Evolutionary conservation across 768 basidiomycete genomes (phyloP), one percentile per base, ranked within the genome.

Genomic region (Boletus edulis): DNA sequence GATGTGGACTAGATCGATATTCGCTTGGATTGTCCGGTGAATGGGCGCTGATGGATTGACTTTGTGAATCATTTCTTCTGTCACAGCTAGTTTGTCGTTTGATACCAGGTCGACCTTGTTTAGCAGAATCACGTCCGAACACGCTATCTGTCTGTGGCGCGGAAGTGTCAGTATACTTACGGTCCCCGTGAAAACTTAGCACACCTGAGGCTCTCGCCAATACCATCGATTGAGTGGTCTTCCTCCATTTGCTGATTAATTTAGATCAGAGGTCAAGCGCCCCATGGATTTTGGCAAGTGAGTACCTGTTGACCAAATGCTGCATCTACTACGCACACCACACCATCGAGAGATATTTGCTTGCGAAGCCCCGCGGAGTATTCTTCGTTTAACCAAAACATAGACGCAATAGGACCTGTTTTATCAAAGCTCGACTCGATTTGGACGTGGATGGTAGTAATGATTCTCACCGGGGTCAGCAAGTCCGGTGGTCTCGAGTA

Each of bases 401-500:
- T 84, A 0, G 87, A 83, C 0, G 91, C 91, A 51, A 93, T 93
- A 3, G 90, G 89, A n/a, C 87, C 89, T 89, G 48, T 52, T 40
- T 40, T 2, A 40, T 54, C 27, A 3, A 50, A 32, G 51, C 8
- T 62, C 49, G 20, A 46, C 22, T 53, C n/a, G 12, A 44, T 47
- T 38, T 34, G 39, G 13, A 50, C 24, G 9, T 4, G 38, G 32
- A 46, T 20, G 43, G 45, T 42, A 10, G 35, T 41, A 18, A 22
- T 11, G 38, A 51, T 20, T 53, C 72, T 51, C 57, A 91, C 92
- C 92, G 54, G 96, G 96, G 75, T 98, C 96, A 11, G 96, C 96
- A 9, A 98, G 78, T 0, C 96, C 96, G 0, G 97, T 98, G 2
- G 96, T 91, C 73, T 99, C 97, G 15, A 99, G 78, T 41, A 99